A percentile compares a stretch with the other conserved stretches of the same genome.
phyloP scores from a whole-genome alignment of 495 filamentous ascomycete species.

The Articulospora tetracladia region DNA sequence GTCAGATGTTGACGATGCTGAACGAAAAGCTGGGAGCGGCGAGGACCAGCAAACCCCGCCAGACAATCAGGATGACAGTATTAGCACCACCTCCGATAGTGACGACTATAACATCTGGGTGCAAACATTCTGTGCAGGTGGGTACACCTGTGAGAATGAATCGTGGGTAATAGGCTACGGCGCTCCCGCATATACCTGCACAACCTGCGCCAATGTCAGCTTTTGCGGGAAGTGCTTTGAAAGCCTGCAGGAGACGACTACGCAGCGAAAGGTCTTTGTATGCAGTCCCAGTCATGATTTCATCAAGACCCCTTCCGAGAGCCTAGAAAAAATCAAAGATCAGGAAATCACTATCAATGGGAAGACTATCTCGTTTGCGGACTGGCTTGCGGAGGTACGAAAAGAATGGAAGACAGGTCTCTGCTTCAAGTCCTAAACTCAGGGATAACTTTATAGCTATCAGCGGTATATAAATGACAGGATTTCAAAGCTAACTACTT shows the following conservation, averaged over 20 bases:
- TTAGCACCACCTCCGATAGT: neutral
- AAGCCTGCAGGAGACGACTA: neutral
- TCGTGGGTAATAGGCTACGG: neutral
- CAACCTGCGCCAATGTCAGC: slow-evolving; percentile 8
- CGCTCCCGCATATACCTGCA: slow-evolving; percentile 5
- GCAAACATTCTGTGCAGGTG: neutral
- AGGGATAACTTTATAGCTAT: no score
- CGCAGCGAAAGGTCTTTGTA: slow-evolving; percentile 5
- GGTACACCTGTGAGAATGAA: neutral
- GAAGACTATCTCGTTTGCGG: slow-evolving; percentile 4
- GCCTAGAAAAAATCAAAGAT: slow-evolving; percentile 6
- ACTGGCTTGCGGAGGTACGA: slow-evolving; percentile 7
- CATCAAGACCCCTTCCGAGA: slow-evolving; percentile 9
- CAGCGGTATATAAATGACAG: no score
- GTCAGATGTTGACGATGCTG: slow-evolving; percentile 1
- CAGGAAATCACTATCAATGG: slow-evolving; percentile 7
- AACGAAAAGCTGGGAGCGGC: slow-evolving; percentile 2
- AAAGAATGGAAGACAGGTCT: slow-evolving; percentile 12
- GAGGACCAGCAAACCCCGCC: neutral
- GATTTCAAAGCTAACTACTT: no score
- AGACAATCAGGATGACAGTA: neutral
- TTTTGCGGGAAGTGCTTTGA: slow-evolving; percentile 11
- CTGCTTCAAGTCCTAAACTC: slow-evolving; percentile 13
- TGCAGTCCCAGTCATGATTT: slow-evolving; percentile 12
- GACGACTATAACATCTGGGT: neutral